Conservation (phyloP, 2,329 filamentous ascomycete species). For the Didymella lethalis region DNA sequence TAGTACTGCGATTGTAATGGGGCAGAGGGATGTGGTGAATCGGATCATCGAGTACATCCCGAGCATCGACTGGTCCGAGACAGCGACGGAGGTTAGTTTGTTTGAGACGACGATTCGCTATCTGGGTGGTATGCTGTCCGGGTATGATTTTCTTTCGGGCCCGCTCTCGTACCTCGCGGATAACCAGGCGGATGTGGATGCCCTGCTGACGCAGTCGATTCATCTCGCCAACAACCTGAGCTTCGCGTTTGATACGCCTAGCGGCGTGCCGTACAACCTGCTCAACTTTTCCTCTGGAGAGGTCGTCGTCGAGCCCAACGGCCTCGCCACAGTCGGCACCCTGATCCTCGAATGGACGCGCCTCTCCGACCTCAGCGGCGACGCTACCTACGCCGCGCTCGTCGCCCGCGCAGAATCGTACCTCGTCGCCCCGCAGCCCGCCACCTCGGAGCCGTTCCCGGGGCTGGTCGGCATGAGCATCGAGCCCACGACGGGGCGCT, state of each 20-base stretch:
- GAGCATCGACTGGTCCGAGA: conserved; percentile 73
- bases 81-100: conserved; percentile 68
- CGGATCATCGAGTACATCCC: conserved; percentile 76
- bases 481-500: conserved; percentile 69
- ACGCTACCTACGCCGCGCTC: conserved; percentile 71
- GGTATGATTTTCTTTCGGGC: conserved; percentile 75
- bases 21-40: conserved; percentile 70
- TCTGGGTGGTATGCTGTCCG: conserved; percentile 79
- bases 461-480: conserved; percentile 77
- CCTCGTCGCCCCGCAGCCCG: conserved; percentile 71
- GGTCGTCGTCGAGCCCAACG: conserved; percentile 65
- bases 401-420: conserved; percentile 73
- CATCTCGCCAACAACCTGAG: conserved; percentile 75
- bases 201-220: conserved; percentile 71
- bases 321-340: conserved; percentile 78
- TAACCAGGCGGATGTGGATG: conserved; percentile 60
- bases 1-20: conserved; percentile 81
- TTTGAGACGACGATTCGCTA: conserved; percentile 95
- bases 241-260: conserved; percentile 78
- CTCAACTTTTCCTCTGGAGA: conserved; percentile 66
- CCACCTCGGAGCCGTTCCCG: conserved; percentile 73
- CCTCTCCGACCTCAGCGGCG: conserved; percentile 76
- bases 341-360: conserved; percentile 85
- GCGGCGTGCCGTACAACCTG: conserved; percentile 76
- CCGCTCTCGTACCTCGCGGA: conserved; percentile 64